Percentiles rank a stretch among this genome's conserved stretches.
Evolutionary conservation across 495 filamentous ascomycete species (phyloP).

Genomic region (Aspergillus taichungensis): DNA sequence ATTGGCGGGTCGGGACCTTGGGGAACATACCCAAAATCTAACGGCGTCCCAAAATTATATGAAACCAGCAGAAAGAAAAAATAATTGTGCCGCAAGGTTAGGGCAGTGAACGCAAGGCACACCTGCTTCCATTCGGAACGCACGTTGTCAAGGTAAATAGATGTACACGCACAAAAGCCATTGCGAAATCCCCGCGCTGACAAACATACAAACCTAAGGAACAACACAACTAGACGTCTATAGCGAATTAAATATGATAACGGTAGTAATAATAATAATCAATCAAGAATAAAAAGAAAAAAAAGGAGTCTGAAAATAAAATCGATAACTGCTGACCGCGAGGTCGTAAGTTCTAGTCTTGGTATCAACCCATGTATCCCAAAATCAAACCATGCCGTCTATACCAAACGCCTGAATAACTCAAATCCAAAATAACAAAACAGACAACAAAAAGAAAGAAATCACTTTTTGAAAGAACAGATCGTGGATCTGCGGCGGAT

Average conservation of each 20-base stretch:
- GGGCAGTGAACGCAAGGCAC: background rate
- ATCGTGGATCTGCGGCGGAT: constrained; percentile 20
- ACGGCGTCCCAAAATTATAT: no score
- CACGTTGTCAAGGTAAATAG: constrained; percentile 8
- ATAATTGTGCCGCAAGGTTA: no score
- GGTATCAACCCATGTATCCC: constrained; percentile 42
- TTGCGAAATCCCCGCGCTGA: constrained; percentile 9
- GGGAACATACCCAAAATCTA: no score
- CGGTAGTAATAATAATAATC: constrained; percentile 6
- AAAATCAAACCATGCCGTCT: constrained; percentile 32
- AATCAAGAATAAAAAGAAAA: background rate
- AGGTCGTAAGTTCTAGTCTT: constrained; percentile 37
- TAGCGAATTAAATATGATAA: background rate
- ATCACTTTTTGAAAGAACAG: constrained; percentile 27
- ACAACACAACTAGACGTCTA: background rate
- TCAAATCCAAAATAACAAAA: constrained; percentile 12
- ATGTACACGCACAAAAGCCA: constrained; percentile 5
- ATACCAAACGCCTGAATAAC: constrained; percentile 32
- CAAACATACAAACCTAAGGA: constrained; percentile 8
- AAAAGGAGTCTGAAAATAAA: constrained; percentile 8
- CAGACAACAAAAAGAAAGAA: constrained; percentile 12
- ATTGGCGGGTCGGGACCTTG: no score
- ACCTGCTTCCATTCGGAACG: constrained; percentile 12
- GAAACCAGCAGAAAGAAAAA: no score
- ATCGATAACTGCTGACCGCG: constrained; percentile 32